These are phyloP conservation scores for Arabidopsis suecica DNA, from an alignment of 345 rosid species.

Conservation along the genomic window DNA sequence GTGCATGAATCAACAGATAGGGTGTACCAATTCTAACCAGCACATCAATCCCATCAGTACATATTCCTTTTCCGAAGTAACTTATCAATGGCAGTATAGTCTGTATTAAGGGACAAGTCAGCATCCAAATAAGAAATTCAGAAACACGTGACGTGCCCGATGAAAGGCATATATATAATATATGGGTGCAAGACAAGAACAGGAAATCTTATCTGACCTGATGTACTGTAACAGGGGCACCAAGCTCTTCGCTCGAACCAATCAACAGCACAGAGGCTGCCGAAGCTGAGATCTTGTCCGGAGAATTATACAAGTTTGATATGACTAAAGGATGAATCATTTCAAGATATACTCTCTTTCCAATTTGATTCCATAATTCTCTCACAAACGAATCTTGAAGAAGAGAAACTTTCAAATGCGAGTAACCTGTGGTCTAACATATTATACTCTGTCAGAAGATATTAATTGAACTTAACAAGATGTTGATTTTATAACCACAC, in stretches of 20 bases:
- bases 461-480: constrained; percentile 34
- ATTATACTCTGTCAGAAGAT: constrained; percentile 40
- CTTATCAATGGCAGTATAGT: constrained; percentile 88
- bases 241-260: constrained; percentile 95
- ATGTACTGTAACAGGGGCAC: constrained; percentile 80
- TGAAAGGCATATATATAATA: constrained; percentile 11
- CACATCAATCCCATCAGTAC: constrained; percentile 89
- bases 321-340: constrained; percentile 75
- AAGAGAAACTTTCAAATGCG: constrained; percentile 86
- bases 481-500: constrained; percentile 21
- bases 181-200: constrained; percentile 30
- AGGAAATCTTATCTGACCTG: constrained; percentile 60
- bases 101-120: constrained; percentile 53
- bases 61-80: constrained; percentile 91
- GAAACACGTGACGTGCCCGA: constrained; percentile 5
- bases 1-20: constrained; percentile 46
- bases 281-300: constrained; percentile 78
- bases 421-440: constrained; percentile 83
- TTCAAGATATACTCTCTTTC: constrained; percentile 81
- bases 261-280: constrained; percentile 93
- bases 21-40: constrained; percentile 90
- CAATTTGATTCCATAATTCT: constrained; percentile 79
- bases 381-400: constrained; percentile 94
- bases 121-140: constrained; percentile 33
- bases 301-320: constrained; percentile 75